These are phyloP conservation scores for Diplodia intermedia DNA, from an alignment of 2,329 filamentous ascomycete genomes.

Conservation along the genomic window DNA sequence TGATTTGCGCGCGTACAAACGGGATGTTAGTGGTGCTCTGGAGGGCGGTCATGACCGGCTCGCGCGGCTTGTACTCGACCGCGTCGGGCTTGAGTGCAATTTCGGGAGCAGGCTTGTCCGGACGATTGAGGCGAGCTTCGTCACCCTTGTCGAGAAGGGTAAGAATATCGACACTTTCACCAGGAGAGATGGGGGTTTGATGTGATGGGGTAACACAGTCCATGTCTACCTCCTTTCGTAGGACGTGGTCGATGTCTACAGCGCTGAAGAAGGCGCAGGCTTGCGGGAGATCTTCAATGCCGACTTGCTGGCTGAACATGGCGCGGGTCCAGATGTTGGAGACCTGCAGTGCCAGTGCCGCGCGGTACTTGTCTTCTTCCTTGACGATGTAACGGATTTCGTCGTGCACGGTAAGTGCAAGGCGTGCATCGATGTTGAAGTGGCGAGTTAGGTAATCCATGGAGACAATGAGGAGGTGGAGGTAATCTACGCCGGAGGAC, in stretches of 20 bases:
- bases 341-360: conserved; percentile 91
- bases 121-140: conserved; percentile 71
- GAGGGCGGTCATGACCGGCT: conserved; percentile 72
- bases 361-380: conserved; percentile 82
- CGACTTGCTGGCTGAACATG: conserved; percentile 97
- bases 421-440: conserved; percentile 82
- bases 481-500: conserved; percentile 94
- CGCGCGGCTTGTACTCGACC: conserved; percentile 73
- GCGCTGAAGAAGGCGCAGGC: conserved; percentile 95
- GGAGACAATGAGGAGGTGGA: conserved; percentile 87
- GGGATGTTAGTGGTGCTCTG: conserved; percentile 50
- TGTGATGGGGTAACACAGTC: conserved; percentile 94
- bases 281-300: conserved; percentile 93
- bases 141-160: conserved; percentile 77
- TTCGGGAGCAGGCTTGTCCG: conserved; percentile 62
- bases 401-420: conserved; percentile 95
- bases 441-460: conserved; percentile 93
- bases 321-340: conserved; percentile 96
- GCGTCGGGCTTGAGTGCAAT: conserved; percentile 62
- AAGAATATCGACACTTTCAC: conserved; percentile 84
- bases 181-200: conserved; percentile 75
- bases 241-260: conserved; percentile 90
- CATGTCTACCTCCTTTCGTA: conserved; percentile 99
- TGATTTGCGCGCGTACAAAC: conserved; percentile 87
- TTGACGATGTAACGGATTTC: conserved; percentile 94